Base-by-base conservation (phyloP, 2,329 filamentous ascomycete species). In the Nemania abortiva region DNA sequence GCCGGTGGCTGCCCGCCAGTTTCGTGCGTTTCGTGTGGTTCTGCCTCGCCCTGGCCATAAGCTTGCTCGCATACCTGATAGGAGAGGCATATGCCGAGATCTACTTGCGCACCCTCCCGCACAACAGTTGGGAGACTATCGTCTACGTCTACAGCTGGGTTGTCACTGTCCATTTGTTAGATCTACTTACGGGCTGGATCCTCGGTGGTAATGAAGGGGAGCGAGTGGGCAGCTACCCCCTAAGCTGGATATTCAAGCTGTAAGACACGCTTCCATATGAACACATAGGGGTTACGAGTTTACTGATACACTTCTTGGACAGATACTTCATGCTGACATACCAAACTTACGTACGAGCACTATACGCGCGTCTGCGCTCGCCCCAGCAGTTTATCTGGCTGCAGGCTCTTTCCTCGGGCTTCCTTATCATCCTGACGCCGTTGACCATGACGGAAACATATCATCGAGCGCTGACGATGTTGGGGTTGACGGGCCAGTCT, bases 141-240 rank as follows among this genome's bases (percentile, higher is more conserved):
- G 83, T 90, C 11, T 92, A 92, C 75, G 90, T 92, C 57, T 92
- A 91, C 77, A 90, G 88, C 58, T 92, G 90, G 90, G 88, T 91
- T 10, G 83, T 86, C 34, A 91, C 89, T 1, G 89, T 92, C 9
- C 87, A 91, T 69, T 79, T 91, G 27, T 81, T 92, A 7, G 90
- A 92, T 75, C 86, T 85, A 2, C 79, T 91, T 66, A 90, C 89
- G 0, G 89, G 88, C 1, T 92, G 88, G 88, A 90, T 91, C 56
- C 79, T 92, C 47, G 89, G 90, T 53, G 89, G 87, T 47, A 87
- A 86, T 61, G 88, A 91, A 73, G 89, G 90, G 56, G 88, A 91
- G 76, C 83, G 89, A 37, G 90, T 92, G 1, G 89, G 89, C 47
- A 91, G 88, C 76, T 92, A 92, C 74, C 90, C 90, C n/a, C 78